Evolutionary conservation across 768 basidiomycete genomes (phyloP).

Genomic region (Termitomyces sp.): DNA sequence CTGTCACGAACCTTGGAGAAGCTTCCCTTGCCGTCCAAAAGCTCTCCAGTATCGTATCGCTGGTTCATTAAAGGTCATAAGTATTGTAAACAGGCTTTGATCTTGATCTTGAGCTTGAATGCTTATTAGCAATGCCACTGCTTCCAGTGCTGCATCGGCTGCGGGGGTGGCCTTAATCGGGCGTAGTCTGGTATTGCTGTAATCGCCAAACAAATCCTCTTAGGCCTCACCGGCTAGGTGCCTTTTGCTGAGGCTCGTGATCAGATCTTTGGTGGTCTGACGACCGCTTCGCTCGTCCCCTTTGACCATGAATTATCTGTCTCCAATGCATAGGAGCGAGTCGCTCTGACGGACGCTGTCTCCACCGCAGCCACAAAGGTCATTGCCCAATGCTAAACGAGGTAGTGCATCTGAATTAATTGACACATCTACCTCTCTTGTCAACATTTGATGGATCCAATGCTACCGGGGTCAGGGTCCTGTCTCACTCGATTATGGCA

Average conservation of each 20-base stretch:
- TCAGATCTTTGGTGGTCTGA: slow-evolving; percentile 17
- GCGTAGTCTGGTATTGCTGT: slow-evolving; percentile 19
- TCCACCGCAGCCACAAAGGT: slow-evolving; percentile 15
- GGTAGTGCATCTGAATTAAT: neutral
- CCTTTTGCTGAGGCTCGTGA: slow-evolving; percentile 21
- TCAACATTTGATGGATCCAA: neutral
- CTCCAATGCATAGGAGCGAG: slow-evolving; percentile 13
- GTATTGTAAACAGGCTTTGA: neutral
- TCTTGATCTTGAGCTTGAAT: neutral
- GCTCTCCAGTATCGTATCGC: slow-evolving; percentile 12
- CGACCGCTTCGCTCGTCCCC: slow-evolving; percentile 16
- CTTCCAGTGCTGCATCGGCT: slow-evolving; percentile 16
- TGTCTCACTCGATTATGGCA: neutral
- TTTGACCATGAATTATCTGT: neutral
- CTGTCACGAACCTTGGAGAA: slow-evolving; percentile 9
- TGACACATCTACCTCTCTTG: neutral
- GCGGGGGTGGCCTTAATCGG: slow-evolving; percentile 18
- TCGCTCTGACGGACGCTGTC: slow-evolving; percentile 17
- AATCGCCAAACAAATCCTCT: slow-evolving; percentile 21
- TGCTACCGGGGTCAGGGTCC: neutral
- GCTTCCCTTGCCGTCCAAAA: slow-evolving; percentile 12
- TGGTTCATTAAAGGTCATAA: neutral
- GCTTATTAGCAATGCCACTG: slow-evolving; percentile 15
- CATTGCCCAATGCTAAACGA: slow-evolving; percentile 16
- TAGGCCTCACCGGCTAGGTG: slow-evolving; percentile 11